Conservation (phyloP, 1,284 basidiomycete species). For the Exsudoporus floridanus region DNA sequence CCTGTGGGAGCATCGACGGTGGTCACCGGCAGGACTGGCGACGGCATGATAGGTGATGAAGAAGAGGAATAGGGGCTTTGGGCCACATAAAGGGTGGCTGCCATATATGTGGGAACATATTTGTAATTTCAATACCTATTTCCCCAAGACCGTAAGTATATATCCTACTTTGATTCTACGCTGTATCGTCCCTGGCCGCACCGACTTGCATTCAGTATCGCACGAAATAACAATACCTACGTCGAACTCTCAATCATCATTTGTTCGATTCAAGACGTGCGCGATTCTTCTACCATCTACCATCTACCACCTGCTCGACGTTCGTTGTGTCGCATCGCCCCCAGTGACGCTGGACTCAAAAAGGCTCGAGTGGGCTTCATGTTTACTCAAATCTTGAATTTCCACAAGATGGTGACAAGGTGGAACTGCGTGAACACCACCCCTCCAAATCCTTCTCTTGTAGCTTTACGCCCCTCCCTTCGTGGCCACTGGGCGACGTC, state of each 20-base stretch:
- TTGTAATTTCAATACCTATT: no score
- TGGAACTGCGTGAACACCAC: constrained; percentile 10
- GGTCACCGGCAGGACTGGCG: no score
- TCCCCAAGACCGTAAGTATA: no score
- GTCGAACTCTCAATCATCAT: constrained; percentile 34
- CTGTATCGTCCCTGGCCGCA: constrained; percentile 15
- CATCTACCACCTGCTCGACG: constrained; percentile 26
- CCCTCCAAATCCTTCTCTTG: not conserved
- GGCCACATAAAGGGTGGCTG: no score
- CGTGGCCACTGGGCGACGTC: constrained; percentile 16
- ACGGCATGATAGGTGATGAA: no score
- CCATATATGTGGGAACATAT: no score
- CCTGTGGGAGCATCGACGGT: no score
- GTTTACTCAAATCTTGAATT: constrained; percentile 17
- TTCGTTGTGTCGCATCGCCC: constrained; percentile 23
- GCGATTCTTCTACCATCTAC: no score
- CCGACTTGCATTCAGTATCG: constrained; percentile 22
- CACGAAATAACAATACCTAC: constrained; percentile 35
- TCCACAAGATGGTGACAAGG: constrained; percentile 19
- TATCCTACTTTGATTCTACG: constrained; percentile 24
- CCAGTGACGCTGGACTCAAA: constrained; percentile 21
- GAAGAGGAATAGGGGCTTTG: no score
- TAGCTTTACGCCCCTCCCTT: constrained; percentile 12
- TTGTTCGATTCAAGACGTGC: constrained; percentile 31
- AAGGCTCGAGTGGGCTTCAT: constrained; percentile 33